Conservation (phyloP, 2,329 filamentous ascomycete genomes). For the Atkinsonella texensis region DNA sequence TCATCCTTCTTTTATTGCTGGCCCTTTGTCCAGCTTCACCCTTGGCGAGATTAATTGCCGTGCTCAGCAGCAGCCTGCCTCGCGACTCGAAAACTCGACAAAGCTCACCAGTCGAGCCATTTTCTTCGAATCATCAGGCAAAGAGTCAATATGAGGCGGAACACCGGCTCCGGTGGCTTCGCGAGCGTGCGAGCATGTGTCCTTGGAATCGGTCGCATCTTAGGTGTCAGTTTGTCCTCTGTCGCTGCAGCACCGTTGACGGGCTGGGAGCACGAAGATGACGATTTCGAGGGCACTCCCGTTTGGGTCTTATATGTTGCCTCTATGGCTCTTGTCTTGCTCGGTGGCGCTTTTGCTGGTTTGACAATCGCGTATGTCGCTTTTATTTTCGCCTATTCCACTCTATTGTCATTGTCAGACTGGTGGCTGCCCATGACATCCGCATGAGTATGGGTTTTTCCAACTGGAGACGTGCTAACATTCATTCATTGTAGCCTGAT, state of each 20-base stretch:
- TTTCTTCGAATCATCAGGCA: not conserved
- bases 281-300: slow-evolving; percentile 45
- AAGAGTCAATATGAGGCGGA: slow-evolving; percentile 15
- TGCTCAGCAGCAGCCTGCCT: not conserved
- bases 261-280: slow-evolving; percentile 26
- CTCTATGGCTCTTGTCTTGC: slow-evolving; percentile 69
- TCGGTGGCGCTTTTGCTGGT: slow-evolving; percentile 88
- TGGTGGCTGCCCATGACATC: not conserved
- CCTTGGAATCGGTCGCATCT: slow-evolving; percentile 38
- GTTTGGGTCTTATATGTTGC: slow-evolving; percentile 73
- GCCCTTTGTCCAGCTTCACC: not conserved
- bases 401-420: slow-evolving; percentile 3
- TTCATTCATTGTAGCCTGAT: slow-evolving; percentile 33
- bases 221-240: slow-evolving; percentile 36
- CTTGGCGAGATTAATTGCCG: not conserved
- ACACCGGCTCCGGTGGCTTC: slow-evolving; percentile 19
- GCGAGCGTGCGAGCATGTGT: slow-evolving; percentile 34
- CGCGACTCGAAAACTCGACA: not conserved
- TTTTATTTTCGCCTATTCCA: not conserved
- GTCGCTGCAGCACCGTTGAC: slow-evolving; percentile 35
- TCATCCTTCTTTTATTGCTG: not conserved
- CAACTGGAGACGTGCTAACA: slow-evolving; percentile 1
- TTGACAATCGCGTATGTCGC: slow-evolving; percentile 68
- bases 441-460: not conserved
- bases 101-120: not conserved